These are phyloP conservation scores for Boletus rubroflammeus DNA, from an alignment of 768 basidiomycete species.

Conservation along the genomic window DNA sequence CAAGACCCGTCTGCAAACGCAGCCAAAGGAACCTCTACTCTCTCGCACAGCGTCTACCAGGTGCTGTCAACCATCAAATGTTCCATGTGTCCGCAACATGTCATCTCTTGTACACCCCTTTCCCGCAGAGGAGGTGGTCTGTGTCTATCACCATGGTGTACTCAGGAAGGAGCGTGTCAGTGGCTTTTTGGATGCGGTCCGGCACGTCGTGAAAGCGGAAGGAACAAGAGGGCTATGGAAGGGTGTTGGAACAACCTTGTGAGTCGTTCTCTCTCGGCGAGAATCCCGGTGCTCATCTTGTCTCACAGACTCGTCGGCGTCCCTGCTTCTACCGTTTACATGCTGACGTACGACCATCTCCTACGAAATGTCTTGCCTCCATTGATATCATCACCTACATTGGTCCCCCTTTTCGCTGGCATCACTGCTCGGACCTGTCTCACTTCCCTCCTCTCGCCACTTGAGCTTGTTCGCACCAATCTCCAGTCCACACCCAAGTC, in stretches of 20 bases:
- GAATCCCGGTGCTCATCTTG: conserved; percentile 7
- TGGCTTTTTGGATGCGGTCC: conserved; percentile 83
- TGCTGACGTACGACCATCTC: conserved; percentile 93
- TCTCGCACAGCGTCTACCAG: conserved; percentile 50
- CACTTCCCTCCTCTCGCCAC: conserved; percentile 75
- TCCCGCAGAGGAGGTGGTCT: conserved; percentile 62
- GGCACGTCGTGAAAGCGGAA: conserved; percentile 75
- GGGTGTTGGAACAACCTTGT: conserved; percentile 89
- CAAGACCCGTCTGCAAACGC: conserved; percentile 95
- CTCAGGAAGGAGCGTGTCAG: conserved; percentile 69
- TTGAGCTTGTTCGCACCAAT: conserved; percentile 92
- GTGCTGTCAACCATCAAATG: conserved; percentile 64
- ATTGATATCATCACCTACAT: conserved; percentile 47
- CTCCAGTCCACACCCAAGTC: conserved; percentile 83
- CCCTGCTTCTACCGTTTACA: conserved; percentile 89
- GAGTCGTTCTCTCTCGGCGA: conserved; percentile 27
- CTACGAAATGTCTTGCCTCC: conserved; percentile 59
- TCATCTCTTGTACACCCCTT: conserved; percentile 64
- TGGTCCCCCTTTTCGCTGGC: conserved; percentile 78
- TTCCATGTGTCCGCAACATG: conserved; percentile 69
- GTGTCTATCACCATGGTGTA: conserved; percentile 73
- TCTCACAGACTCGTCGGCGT: conserved; percentile 75
- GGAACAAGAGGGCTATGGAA: conserved; percentile 91
- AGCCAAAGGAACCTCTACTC: conserved; percentile 56
- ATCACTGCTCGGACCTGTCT: conserved; percentile 77